Conservation (phyloP, 2,329 filamentous ascomycete species). For the Aspergillus sp. region DNA sequence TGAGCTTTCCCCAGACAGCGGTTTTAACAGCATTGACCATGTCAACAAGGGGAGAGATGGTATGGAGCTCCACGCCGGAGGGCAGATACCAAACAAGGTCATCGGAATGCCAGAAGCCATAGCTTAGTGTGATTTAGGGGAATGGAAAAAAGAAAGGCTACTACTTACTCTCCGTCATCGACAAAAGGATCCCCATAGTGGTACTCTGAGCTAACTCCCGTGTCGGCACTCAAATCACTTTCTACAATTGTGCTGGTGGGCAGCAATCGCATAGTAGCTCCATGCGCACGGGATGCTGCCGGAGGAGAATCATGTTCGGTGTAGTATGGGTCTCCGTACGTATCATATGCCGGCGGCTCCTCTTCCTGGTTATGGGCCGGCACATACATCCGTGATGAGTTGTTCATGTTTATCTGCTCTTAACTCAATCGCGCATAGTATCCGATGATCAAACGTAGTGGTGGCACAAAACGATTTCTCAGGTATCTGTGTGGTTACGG, state of each 20-base stretch:
- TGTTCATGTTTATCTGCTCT: conserved; percentile 20
- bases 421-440: conserved; percentile 14
- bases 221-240: conserved; percentile 31
- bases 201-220: conserved; percentile 29
- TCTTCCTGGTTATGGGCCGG: conserved; percentile 42
- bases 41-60: conserved; percentile 3
- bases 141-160: conserved; percentile 13
- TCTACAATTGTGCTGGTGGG: conserved; percentile 43
- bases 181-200: conserved; percentile 27
- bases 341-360: conserved; percentile 45
- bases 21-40: background rate
- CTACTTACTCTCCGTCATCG: conserved; percentile 18
- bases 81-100: conserved; percentile 2
- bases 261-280: conserved; percentile 48
- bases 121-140: conserved; percentile 13
- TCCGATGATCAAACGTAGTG: background rate
- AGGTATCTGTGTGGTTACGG: background rate
- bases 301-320: conserved; percentile 26
- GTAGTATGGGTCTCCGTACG: conserved; percentile 31
- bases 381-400: conserved; percentile 29
- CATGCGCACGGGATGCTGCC: conserved; percentile 32
- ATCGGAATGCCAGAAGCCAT: conserved; percentile 17
- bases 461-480: background rate
- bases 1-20: background rate
- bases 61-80: background rate